Evolutionary conservation across 148 eudicot genomes (phyloP), one percentile per base, ranked within the genome.

Genomic region (Simmondsia chinensis): DNA sequence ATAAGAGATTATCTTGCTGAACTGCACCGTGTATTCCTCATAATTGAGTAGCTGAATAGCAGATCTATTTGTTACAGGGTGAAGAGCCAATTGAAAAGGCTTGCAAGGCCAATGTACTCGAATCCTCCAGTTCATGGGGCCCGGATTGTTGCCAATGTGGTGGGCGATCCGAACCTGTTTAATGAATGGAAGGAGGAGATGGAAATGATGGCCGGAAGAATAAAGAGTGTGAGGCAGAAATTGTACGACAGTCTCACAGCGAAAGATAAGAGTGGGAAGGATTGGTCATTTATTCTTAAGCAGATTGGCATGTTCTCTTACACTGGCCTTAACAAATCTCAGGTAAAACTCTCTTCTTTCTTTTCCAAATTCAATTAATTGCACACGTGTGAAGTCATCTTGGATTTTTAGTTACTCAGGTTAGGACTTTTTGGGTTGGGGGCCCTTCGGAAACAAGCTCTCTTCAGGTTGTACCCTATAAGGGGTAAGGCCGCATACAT

Each of bases 51-150:
- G 20, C 48, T 32, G 39, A 21, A 52, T 18, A 1, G 2, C 17
- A 21, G 23, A 37, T 35, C 29, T 52, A 32, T 27, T 31, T 26
- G 2, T 36, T 60, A 43, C 68, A 89, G 97, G 77, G 93, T 84
- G 4, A 89, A 84, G 72, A 80, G 95, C 70, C 97, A 89, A 54
- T 56, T 89, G 63, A 89, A 89, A 70, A 75, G 93, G 52, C 50
- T 89, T 59, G 97, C 97, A 39, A 78, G 97, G 33, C 85, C 97
- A 26, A 89, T 89, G 97, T 81, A 89, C 85, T 89, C 97, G 32
- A 89, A 89, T 52, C 97, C 97, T 51, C 95, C 97, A 1, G 60
- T 89, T 60, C 97, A 89, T 38, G 97, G 97, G 49, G 97, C 97
- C 59, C 66, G 66, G 69, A 75, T 89, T 33, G 97, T 89, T 21